phyloP scores from a whole-genome alignment of 495 filamentous ascomycete species.

The Tuber microsphaerosporum region DNA sequence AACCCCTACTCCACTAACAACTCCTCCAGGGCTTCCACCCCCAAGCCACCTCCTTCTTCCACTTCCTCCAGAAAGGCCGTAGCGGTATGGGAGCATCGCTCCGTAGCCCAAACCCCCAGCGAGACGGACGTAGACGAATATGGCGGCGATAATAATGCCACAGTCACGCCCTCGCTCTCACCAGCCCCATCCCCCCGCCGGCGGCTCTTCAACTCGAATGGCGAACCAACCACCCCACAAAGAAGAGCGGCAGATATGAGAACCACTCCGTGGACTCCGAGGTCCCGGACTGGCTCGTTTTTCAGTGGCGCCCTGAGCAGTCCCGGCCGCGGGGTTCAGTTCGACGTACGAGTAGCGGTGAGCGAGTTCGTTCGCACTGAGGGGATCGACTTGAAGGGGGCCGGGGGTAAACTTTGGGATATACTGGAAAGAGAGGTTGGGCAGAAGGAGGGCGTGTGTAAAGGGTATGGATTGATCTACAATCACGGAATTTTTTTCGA shows the following conservation, averaged over 20 bases:
- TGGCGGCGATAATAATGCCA: not conserved
- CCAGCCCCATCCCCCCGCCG: not conserved
- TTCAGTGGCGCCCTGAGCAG: not conserved
- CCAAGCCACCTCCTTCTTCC: not conserved
- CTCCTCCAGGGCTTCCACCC: not conserved
- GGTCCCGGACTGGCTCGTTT: not conserved
- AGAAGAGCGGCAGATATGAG: not conserved
- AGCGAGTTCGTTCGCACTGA: not conserved
- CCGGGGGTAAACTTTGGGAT: not conserved
- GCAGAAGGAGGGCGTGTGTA: not conserved
- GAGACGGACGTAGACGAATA: not conserved
- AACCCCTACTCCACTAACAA: not conserved
- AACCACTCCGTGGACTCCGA: not conserved
- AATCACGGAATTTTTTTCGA: not conserved
- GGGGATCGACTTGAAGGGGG: not conserved
- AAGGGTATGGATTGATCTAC: not conserved
- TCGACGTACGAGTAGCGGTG: not conserved
- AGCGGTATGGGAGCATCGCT: not conserved
- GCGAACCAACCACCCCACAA: not conserved
- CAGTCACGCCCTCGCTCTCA: not conserved
- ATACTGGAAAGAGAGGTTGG: not conserved
- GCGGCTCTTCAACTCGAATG: not conserved
- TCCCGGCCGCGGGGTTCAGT: not conserved
- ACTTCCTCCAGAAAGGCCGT: not conserved
- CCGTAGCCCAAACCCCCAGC: not conserved